A percentile compares a stretch with the other conserved stretches of the same genome.
Evolutionary conservation across 805 yeast genomes (phyloP).

Genomic region (Myxozyma vanderwaltii): DNA sequence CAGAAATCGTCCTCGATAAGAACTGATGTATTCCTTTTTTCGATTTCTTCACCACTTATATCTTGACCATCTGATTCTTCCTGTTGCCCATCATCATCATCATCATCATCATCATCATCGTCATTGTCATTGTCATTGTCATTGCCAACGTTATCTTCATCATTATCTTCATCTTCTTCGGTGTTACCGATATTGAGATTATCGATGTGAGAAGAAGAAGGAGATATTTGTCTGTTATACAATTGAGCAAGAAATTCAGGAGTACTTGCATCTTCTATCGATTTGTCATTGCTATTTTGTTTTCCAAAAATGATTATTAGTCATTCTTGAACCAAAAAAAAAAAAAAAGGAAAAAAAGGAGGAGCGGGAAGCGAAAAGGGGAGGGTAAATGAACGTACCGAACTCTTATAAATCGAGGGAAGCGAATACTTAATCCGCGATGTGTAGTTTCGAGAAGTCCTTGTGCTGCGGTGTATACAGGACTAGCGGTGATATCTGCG

Average conservation of each 20-base stretch:
- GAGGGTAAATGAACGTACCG: slow-evolving; percentile 8
- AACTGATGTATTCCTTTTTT: not conserved
- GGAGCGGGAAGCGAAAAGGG: too few species aligned
- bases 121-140: not conserved
- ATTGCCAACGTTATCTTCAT: not conserved
- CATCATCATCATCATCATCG: not conserved
- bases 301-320: not conserved
- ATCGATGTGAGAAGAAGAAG: too few species aligned
- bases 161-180: too few species aligned
- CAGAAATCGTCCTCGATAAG: not conserved
- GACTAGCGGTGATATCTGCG: slow-evolving; percentile 36
- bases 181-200: too few species aligned
- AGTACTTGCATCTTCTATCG: slow-evolving; percentile 35
- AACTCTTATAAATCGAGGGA: slow-evolving; percentile 35
- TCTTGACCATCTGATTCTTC: too few species aligned
- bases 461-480: slow-evolving; percentile 34
- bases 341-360: too few species aligned
- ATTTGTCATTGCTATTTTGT: slow-evolving; percentile 29
- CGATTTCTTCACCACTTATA: too few species aligned
- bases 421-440: slow-evolving; percentile 36
- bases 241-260: slow-evolving; percentile 32
- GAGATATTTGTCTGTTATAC: slow-evolving; percentile 23
- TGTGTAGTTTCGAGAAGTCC: slow-evolving; percentile 13
- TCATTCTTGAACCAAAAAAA: not conserved
- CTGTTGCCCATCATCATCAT: not conserved